Evolutionary conservation across 2,329 filamentous ascomycete genomes (phyloP).

Genomic region (Cylindrodendrum hubeiense): DNA sequence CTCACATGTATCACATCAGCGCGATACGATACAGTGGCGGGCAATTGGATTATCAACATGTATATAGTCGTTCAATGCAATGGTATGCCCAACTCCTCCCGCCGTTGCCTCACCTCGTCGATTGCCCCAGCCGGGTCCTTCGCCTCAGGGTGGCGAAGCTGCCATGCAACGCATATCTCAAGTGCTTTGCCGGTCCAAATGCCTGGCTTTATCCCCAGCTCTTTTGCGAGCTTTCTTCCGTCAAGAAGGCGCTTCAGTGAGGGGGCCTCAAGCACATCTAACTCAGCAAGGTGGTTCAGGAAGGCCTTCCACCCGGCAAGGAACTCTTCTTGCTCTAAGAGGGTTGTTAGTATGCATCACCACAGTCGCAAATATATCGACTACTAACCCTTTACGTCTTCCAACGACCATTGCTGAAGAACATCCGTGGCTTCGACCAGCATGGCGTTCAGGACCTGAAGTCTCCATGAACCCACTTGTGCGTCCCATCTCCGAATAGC

Average conservation of each 20-base stretch:
- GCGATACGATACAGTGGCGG: too few species aligned
- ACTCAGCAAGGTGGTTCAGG: slow-evolving; percentile 64
- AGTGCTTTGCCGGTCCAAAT: slow-evolving; percentile 88
- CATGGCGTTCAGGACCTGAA: slow-evolving; percentile 77
- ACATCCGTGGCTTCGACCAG: slow-evolving; percentile 70
- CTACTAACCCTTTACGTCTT: slow-evolving; percentile 54
- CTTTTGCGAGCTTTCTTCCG: slow-evolving; percentile 78
- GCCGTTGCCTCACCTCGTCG: slow-evolving; percentile 67
- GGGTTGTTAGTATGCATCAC: slow-evolving; percentile 13
- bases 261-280: slow-evolving; percentile 70
- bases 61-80: slow-evolving; percentile 1
- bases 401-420: slow-evolving; percentile 48
- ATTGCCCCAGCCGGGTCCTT: slow-evolving; percentile 71
- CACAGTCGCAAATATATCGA: background rate
- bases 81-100: slow-evolving; percentile 63
- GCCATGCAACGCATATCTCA: slow-evolving; percentile 87
- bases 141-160: slow-evolving; percentile 80
- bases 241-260: slow-evolving; percentile 76
- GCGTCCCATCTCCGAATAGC: slow-evolving; percentile 78
- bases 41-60: background rate
- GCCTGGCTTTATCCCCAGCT: slow-evolving; percentile 77
- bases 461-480: slow-evolving; percentile 73
- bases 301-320: slow-evolving; percentile 66
- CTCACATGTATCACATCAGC: background rate
- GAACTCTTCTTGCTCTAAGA: slow-evolving; percentile 59